These are phyloP conservation scores for Vicia sativa DNA, from an alignment of 306 rosid genomes.

Conservation along the genomic window DNA sequence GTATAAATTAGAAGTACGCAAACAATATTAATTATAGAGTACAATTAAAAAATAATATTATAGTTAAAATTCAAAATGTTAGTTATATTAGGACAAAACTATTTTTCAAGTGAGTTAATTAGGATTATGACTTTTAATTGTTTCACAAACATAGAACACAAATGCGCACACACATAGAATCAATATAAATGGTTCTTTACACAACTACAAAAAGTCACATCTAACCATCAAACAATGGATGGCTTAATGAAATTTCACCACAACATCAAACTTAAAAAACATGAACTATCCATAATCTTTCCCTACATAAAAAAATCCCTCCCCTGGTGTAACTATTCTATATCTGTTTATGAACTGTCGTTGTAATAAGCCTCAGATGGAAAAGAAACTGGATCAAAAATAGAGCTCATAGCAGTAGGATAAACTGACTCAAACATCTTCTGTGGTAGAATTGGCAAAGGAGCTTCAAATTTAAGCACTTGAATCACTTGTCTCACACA, in stretches of 20 bases:
- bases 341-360: background rate
- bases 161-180: too few species aligned
- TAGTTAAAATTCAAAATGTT: too few species aligned
- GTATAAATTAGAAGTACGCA: too few species aligned
- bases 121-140: too few species aligned
- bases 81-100: too few species aligned
- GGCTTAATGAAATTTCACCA: background rate
- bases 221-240: background rate
- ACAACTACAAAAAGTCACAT: background rate
- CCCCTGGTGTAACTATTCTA: background rate
- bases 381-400: conserved; percentile 2
- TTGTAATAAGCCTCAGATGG: background rate
- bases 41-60: too few species aligned
- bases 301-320: background rate
- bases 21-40: too few species aligned
- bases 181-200: background rate
- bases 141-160: too few species aligned
- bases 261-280: background rate
- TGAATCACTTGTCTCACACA: conserved; percentile 23
- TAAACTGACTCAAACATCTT: background rate
- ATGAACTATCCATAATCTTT: background rate
- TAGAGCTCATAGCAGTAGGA: background rate
- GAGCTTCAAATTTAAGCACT: conserved; percentile 24
- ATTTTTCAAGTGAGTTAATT: too few species aligned
- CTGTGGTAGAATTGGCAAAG: conserved; percentile 4